Evolutionary conservation across 768 basidiomycete species (phyloP), one percentile per base, ranked within the genome.

Genomic region (Podaxis rugospora): DNA sequence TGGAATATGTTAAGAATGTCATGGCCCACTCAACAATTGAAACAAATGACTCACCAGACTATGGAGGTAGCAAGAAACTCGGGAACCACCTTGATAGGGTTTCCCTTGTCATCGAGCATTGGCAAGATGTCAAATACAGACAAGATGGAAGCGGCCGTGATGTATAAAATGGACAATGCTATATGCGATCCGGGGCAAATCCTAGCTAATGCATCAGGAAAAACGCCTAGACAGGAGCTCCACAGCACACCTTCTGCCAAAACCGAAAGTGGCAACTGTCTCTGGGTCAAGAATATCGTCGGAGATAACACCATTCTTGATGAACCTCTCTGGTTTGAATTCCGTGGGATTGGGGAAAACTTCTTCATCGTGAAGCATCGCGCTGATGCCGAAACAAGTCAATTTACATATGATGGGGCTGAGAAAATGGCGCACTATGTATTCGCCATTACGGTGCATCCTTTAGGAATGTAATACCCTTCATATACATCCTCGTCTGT

Each of bases 61-160:
- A 53, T 6, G 18, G 59, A 37, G 4, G 27, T 18, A 16, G 51
- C 42, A n/a, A 14, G n/a, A 46, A 62, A 72, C 14, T 69, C 61
- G 25, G 66, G 59, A 14, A 56, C 63, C 3, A 68, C 67, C 44
- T 70, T 66, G n/a, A 71, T 55, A 2, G 62, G 25, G 14, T 67
- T 66, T 35, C 71, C 70, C 59, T 68, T 62, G 25, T 67, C 68
- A 57, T 71, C 69, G 2, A 68, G 66, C 10, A 67, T 66, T 32
- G 67, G 68, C 14, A 63, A 65, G 13, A 70, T 63, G 51, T 69
- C 62, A 36, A 65, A 66, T 9, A 60, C 42, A 10, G 65, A 21
- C 23, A 68, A 36, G 16, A 68, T 61, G 1, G 65, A 66, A 2
- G 58, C 62, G 5, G 64, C 66, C 16, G 51, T 47, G 52, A 66